phyloP scores from a whole-genome alignment of 2,329 filamentous ascomycete genomes.

The Elsinoe necatrix region DNA sequence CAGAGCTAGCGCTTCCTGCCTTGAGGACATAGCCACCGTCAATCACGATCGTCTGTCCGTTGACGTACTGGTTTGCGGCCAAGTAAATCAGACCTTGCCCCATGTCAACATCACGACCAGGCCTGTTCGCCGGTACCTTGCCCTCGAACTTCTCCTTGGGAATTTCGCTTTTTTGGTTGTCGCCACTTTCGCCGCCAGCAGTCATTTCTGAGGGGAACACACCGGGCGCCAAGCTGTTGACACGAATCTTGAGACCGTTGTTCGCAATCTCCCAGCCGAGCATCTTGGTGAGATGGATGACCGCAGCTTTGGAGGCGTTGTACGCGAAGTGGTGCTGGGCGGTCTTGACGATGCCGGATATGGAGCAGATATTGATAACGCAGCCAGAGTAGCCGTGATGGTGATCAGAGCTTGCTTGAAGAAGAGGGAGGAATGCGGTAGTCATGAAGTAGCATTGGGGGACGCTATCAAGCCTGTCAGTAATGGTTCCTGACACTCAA shows the following conservation, averaged over 20 bases:
- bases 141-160: slow-evolving; percentile 44
- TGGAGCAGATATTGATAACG: slow-evolving; percentile 41
- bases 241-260: slow-evolving; percentile 44
- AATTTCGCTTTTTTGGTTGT: slow-evolving; percentile 48
- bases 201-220: slow-evolving; percentile 54
- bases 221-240: slow-evolving; percentile 51
- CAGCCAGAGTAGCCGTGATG: slow-evolving; percentile 36
- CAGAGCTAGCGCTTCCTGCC: slow-evolving; percentile 24
- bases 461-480: slow-evolving; percentile 39
- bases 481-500: not conserved
- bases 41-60: slow-evolving; percentile 43
- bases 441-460: slow-evolving; percentile 41
- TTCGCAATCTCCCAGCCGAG: slow-evolving; percentile 47
- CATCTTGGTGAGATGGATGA: slow-evolving; percentile 49
- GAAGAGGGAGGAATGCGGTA: slow-evolving; percentile 39
- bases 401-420: slow-evolving; percentile 36
- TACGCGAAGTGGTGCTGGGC: slow-evolving; percentile 42
- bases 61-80: slow-evolving; percentile 43
- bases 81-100: slow-evolving; percentile 48
- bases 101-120: slow-evolving; percentile 53
- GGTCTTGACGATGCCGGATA: slow-evolving; percentile 39
- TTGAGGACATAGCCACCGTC: slow-evolving; percentile 47
- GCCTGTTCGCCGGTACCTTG: slow-evolving; percentile 43
- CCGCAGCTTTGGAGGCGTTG: slow-evolving; percentile 43
- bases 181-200: slow-evolving; percentile 38